Conservation (phyloP, 352 stramenopile species). For the Elongisporangium prolatum region DNA sequence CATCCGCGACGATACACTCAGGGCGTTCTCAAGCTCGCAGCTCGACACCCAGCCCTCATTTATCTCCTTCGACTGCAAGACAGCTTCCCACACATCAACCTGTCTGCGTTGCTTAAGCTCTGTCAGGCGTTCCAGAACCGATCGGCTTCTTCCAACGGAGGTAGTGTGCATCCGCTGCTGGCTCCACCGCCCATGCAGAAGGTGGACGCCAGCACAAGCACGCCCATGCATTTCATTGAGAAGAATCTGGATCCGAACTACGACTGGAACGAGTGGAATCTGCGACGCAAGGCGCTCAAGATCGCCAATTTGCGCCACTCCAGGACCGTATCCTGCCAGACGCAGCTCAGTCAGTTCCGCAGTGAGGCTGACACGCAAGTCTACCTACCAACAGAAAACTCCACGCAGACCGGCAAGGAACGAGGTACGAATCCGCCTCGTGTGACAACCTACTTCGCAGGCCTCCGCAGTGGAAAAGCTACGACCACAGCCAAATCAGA, state of each 20-base stretch:
- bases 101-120: slow-evolving; percentile 68
- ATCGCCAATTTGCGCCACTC: slow-evolving; percentile 91
- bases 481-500: slow-evolving; percentile 18
- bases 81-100: slow-evolving; percentile 70
- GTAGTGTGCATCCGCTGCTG: slow-evolving; percentile 54
- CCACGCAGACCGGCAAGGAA: slow-evolving; percentile 81
- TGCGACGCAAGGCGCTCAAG: slow-evolving; percentile 86
- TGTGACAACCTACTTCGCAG: slow-evolving; percentile 78
- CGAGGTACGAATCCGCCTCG: slow-evolving; percentile 80
- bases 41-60: slow-evolving; percentile 86
- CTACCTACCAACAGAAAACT: slow-evolving; percentile 53
- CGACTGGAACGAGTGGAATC: slow-evolving; percentile 94
- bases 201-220: slow-evolving; percentile 86
- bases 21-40: slow-evolving; percentile 62
- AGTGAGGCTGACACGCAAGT: slow-evolving; percentile 87
- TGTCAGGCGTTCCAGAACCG: slow-evolving; percentile 30
- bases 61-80: slow-evolving; percentile 89
- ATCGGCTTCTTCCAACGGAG: slow-evolving; percentile 15
- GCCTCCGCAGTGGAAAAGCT: slow-evolving; percentile 29
- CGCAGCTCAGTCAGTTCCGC: slow-evolving; percentile 85
- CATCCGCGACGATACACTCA: slow-evolving; percentile 77
- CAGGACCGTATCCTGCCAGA: slow-evolving; percentile 87
- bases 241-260: slow-evolving; percentile 90
- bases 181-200: slow-evolving; percentile 49
- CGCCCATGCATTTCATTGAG: slow-evolving; percentile 90